Percentiles rank a stretch among this genome's conserved stretches.
Evolutionary conservation across 148 eudicot species (phyloP).

Genomic region (Vaccinium myrtillus): DNA sequence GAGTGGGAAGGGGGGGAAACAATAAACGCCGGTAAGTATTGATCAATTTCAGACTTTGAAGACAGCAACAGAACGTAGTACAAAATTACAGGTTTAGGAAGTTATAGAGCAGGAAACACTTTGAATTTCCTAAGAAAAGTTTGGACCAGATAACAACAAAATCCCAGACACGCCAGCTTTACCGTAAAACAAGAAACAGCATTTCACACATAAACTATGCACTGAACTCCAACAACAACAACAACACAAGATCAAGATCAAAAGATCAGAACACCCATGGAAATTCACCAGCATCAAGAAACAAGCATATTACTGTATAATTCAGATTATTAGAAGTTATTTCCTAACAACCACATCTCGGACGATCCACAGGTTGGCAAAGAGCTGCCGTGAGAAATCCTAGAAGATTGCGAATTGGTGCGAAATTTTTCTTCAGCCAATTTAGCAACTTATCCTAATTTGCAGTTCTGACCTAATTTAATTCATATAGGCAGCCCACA

Average conservation of each 20-base stretch:
- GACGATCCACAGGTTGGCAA: neutral
- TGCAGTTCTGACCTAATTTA: neutral
- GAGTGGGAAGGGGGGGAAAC: neutral
- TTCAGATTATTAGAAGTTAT: neutral
- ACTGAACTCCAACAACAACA: neutral
- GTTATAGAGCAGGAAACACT: neutral
- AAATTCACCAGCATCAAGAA: neutral
- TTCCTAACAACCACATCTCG: neutral
- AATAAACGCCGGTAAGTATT: neutral
- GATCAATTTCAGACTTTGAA: neutral
- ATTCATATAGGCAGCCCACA: neutral
- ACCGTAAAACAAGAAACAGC: neutral
- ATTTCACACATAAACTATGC: neutral
- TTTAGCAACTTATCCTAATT: neutral
- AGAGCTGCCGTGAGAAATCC: neutral
- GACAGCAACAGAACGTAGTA: neutral
- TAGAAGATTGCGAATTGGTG: neutral
- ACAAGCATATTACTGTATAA: neutral
- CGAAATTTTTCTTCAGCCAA: neutral
- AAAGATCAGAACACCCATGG: neutral
- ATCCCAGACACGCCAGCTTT: neutral
- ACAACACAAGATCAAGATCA: neutral
- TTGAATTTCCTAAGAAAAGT: neutral
- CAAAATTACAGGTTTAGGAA: neutral
- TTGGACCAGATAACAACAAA: conserved; percentile 5